A percentile compares a stretch with the other conserved stretches of the same genome.
Evolutionary conservation across 306 rosid genomes (phyloP).

Genomic region (Prunus mume): DNA sequence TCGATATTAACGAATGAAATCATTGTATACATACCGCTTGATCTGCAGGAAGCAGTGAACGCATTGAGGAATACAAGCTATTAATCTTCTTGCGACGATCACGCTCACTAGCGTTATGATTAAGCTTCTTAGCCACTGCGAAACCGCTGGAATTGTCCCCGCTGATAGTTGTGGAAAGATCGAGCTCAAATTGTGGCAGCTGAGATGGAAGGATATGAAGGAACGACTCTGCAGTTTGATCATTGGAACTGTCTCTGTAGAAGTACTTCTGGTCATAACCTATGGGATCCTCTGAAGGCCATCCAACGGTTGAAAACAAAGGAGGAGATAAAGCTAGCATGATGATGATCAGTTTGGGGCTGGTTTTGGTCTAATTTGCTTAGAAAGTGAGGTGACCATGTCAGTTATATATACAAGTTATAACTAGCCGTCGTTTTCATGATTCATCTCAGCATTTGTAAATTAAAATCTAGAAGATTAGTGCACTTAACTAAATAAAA

Average conservation of each 20-base stretch:
- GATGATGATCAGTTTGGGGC: background rate
- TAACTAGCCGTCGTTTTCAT: background rate
- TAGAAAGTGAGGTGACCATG: background rate
- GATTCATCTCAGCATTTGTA: background rate
- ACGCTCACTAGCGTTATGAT: constrained; percentile 81
- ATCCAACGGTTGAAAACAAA: constrained; percentile 25
- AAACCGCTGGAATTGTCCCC: background rate
- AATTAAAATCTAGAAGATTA: background rate
- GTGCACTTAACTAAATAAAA: background rate
- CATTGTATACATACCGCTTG: constrained; percentile 33
- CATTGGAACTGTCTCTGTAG: background rate
- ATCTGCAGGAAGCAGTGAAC: constrained; percentile 61
- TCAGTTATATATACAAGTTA: background rate
- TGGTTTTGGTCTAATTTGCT: background rate
- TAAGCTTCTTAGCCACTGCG: constrained; percentile 48
- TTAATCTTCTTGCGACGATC: constrained; percentile 84
- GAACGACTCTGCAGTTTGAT: constrained; percentile 15
- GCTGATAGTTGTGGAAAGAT: background rate
- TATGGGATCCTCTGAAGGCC: constrained; percentile 26
- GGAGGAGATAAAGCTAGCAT: constrained; percentile 41
- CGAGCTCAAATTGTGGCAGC: constrained; percentile 1
- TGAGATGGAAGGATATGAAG: constrained; percentile 8
- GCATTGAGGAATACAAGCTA: constrained; percentile 57
- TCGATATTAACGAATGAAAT: background rate
- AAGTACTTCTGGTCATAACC: constrained; percentile 12